Base-by-base conservation (phyloP, 768 basidiomycete species). In the Trametes maxima region DNA sequence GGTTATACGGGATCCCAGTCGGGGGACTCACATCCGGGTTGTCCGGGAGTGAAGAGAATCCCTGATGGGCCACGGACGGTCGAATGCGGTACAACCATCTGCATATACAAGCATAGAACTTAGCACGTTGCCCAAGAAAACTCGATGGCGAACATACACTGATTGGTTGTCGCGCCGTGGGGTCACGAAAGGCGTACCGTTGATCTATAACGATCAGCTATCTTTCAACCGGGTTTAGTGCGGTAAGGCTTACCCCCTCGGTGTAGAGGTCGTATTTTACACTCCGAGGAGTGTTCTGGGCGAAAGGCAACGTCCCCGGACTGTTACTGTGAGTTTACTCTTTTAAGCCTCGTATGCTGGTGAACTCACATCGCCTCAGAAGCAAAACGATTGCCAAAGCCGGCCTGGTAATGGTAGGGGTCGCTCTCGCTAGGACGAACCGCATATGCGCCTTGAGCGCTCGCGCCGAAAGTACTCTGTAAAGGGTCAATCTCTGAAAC, bases 51-150 rank as follows among this genome's bases (percentile, higher is more conserved):
- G 74, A 73, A 13, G 72, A 80, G 68, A 88, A 87, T 2, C 85
- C 85, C 64, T 85, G 75, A 69, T 88, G 87, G 0, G 85, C 85
- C 21, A 88, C 86, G 7, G 85, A 86, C 4, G 86, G 86, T 28
- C 85, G 80, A 60, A 88, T 86, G 33, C 86, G 84, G 71, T 88
- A 88, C 11, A 87, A 62, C 82, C 84, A 88, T 12, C 85, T 86
- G 65, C 0, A 48, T 43, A 43, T 19, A 33, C 43, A 28, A 46
- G 37, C 52, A n/a, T n/a, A 48, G 43, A 44, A 13, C 11, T 14
- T 12, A 33, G 24, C 43, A 46, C 5, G 46, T 14, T 6, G 40
- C 11, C 13, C 35, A 28, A 22, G 5, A 14, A 13, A 33, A 22
- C 13, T 17, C 5, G 17, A 24, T 17, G 4, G 46, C 24, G 76